Percentiles rank a stretch among this genome's conserved stretches.
These are phyloP conservation scores for Dovyalis caffra DNA, from an alignment of 345 rosid species.

Conservation along the genomic window DNA sequence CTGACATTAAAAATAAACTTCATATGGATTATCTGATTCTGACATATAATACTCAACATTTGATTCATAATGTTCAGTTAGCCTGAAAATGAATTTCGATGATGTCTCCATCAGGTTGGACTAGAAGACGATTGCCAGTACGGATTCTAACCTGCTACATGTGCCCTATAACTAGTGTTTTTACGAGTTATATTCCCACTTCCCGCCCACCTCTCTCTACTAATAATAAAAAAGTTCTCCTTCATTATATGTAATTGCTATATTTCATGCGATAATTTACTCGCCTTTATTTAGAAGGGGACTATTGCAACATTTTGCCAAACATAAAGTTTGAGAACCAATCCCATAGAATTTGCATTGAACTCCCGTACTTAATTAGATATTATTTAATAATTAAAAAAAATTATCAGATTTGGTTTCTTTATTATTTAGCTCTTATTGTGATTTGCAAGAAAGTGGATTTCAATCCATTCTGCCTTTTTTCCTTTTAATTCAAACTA, in stretches of 20 bases:
- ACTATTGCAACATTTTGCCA: too few species aligned
- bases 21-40: background rate
- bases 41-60: background rate
- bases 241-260: background rate
- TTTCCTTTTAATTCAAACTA: too few species aligned
- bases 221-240: background rate
- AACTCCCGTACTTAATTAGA: too few species aligned
- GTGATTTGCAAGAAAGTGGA: too few species aligned
- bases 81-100: background rate
- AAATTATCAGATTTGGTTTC: too few species aligned
- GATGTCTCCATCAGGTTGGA: conserved; percentile 9
- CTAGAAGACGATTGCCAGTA: background rate
- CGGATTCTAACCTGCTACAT: conserved; percentile 12
- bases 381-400: too few species aligned
- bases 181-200: background rate
- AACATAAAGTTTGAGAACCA: too few species aligned
- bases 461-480: too few species aligned
- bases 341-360: too few species aligned
- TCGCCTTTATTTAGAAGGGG: too few species aligned
- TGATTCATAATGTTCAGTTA: background rate
- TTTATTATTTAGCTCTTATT: too few species aligned
- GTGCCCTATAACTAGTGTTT: background rate
- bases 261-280: background rate
- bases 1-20: background rate
- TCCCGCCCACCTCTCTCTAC: conserved; percentile 7